A percentile compares a stretch with the other conserved stretches of the same genome.
Evolutionary conservation across 75 land plant species (phyloP).

Genomic region (Selaginella moellendorffii): DNA sequence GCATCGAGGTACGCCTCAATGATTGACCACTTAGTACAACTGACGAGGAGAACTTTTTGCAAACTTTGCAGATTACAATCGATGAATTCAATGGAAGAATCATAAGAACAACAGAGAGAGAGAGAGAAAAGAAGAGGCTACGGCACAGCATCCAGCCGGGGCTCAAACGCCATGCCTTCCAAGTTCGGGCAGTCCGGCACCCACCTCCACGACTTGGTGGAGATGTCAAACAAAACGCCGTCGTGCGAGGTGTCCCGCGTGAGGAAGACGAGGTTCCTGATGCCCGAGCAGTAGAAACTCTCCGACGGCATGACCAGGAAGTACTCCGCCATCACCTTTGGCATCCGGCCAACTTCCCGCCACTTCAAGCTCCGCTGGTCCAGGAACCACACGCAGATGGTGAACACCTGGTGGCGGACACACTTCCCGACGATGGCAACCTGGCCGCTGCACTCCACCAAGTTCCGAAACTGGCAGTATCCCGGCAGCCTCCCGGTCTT

Average conservation of each 20-base stretch:
- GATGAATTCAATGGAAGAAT: no score
- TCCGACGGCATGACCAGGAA: slow-evolving; percentile 19
- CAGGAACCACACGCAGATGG: slow-evolving; percentile 16
- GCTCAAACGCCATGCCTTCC: slow-evolving; percentile 20
- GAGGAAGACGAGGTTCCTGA: slow-evolving; percentile 11
- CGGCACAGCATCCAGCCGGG: slow-evolving; percentile 20
- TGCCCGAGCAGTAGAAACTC: slow-evolving; percentile 20
- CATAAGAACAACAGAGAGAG: no score
- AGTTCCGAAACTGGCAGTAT: slow-evolving; percentile 14
- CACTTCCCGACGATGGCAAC: slow-evolving; percentile 21
- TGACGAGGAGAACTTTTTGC: no score
- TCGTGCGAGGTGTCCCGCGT: slow-evolving; percentile 14
- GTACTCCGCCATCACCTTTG: slow-evolving; percentile 15
- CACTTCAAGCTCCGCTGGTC: slow-evolving; percentile 17
- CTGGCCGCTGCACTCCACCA: slow-evolving; percentile 17
- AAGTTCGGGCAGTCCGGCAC: slow-evolving; percentile 17
- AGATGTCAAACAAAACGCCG: slow-evolving; percentile 11
- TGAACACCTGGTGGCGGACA: slow-evolving; percentile 13
- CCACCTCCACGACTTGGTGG: slow-evolving; percentile 16
- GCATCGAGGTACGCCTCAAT: no score
- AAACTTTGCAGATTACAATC: no score
- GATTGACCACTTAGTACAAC: no score
- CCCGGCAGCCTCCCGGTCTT: slow-evolving; percentile 19
- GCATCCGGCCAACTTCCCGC: slow-evolving; percentile 19
- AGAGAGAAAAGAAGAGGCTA: not conserved